phyloP scores from a whole-genome alignment of 495 filamentous ascomycete genomes.

The Xylaria castorea region DNA sequence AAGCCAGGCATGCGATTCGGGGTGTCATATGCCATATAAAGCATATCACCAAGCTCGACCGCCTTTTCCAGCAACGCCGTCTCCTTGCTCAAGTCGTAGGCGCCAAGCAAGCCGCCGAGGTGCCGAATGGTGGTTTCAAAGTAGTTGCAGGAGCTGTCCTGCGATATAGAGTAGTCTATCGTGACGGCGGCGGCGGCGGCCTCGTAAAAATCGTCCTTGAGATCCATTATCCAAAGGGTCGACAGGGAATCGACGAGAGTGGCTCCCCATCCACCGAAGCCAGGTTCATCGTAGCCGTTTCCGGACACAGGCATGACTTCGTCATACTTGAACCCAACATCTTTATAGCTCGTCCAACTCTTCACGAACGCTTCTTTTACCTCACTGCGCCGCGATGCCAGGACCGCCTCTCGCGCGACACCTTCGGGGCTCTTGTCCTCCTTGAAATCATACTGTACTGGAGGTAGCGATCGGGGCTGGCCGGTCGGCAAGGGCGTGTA shows the following conservation, averaged over 20 bases:
- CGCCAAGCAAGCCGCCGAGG: constrained; percentile 76
- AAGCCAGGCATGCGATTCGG: constrained; percentile 89
- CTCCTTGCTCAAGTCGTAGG: constrained; percentile 75
- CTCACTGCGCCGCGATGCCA: constrained; percentile 51
- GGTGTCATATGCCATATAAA: constrained; percentile 89
- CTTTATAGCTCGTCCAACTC: constrained; percentile 79
- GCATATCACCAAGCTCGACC: constrained; percentile 78
- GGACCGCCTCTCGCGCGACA: constrained; percentile 44
- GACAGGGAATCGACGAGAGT: constrained; percentile 91
- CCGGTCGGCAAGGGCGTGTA: constrained; percentile 46
- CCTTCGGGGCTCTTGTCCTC: constrained; percentile 41
- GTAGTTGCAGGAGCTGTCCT: constrained; percentile 63
- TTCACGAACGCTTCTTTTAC: constrained; percentile 75
- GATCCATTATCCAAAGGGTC: constrained; percentile 93
- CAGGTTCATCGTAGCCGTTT: constrained; percentile 61
- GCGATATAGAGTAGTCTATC: constrained; percentile 83
- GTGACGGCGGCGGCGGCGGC: constrained; percentile 77
- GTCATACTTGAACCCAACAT: constrained; percentile 77
- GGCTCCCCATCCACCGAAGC: constrained; percentile 92
- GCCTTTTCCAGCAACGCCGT: constrained; percentile 79
- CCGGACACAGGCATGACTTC: constrained; percentile 71
- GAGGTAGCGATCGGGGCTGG: constrained; percentile 42
- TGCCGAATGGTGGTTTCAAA: constrained; percentile 86
- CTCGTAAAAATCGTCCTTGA: constrained; percentile 87
- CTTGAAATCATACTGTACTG: constrained; percentile 49